Evolutionary conservation across 2,329 filamentous ascomycete species (phyloP).

Genomic region (Penicillium sp.): DNA sequence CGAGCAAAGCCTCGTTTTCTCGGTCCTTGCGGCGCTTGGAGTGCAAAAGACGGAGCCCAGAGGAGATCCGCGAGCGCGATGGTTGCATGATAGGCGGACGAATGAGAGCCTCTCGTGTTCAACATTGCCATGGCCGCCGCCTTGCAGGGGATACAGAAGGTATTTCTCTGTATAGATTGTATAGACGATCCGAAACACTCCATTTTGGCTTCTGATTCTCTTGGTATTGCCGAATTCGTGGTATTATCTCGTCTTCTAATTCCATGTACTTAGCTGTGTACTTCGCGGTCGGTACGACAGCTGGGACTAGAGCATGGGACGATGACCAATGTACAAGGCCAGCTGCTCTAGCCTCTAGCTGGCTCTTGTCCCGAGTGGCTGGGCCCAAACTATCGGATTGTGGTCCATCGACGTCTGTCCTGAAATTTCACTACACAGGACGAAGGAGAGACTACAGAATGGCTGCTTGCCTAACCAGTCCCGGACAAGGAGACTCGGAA

Average conservation of each 20-base stretch:
- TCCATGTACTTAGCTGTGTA: too few relatives aligned
- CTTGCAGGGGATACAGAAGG: neutral
- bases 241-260: too few relatives aligned
- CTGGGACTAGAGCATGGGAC: neutral
- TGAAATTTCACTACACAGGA: conserved; percentile 11
- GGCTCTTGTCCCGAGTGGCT: conserved; percentile 2
- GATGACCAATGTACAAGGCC: neutral
- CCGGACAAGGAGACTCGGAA: neutral
- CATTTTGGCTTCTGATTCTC: neutral
- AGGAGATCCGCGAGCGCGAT: conserved; percentile 5
- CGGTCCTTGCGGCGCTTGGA: conserved; percentile 18
- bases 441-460: neutral
- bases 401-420: conserved; percentile 17
- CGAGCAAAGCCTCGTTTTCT: conserved; percentile 9
- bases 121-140: conserved; percentile 1
- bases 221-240: neutral
- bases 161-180: neutral
- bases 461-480: neutral
- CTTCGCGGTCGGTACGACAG: neutral
- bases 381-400: conserved; percentile 22
- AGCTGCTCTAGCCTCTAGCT: neutral
- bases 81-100: conserved; percentile 16
- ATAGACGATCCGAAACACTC: neutral
- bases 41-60: neutral
- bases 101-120: conserved; percentile 14